Percentiles rank a stretch among this genome's conserved stretches.
These are phyloP conservation scores for Chlamydomonas reinhardtii DNA, from an alignment of 163 green algal species.

Conservation along the genomic window DNA sequence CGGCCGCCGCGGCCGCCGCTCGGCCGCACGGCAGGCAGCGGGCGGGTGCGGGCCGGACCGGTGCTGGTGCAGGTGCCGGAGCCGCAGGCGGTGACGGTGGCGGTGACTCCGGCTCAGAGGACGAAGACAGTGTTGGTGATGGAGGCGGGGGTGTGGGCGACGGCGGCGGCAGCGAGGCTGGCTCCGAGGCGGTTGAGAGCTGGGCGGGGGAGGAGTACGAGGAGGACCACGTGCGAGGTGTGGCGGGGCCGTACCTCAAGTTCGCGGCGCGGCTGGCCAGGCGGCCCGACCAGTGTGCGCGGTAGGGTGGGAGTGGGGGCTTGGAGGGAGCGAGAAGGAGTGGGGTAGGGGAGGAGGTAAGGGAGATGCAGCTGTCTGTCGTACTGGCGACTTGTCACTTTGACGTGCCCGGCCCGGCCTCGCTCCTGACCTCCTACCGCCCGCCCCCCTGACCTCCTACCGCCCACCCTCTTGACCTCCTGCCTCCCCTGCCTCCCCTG, in stretches of 20 bases:
- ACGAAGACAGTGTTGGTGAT: not conserved
- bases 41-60: not conserved
- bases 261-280: conserved; percentile 41
- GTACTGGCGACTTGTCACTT: no score
- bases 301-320: conserved; percentile 31
- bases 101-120: not conserved
- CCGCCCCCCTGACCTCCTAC: no score
- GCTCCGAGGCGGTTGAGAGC: not conserved
- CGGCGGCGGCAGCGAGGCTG: not conserved
- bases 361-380: no score
- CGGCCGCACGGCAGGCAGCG: not conserved
- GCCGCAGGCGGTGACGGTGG: not conserved
- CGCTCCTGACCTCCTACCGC: no score
- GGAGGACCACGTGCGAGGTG: conserved; percentile 54
- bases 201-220: conserved; percentile 61
- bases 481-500: not conserved
- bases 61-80: not conserved
- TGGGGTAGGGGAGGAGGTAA: no score
- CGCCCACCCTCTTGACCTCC: not conserved
- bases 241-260: conserved; percentile 55
- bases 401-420: not conserved
- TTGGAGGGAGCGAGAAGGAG: no score
- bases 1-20: not conserved
- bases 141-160: no score
- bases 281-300: conserved; percentile 51